Base-by-base conservation (phyloP, 73 alveolate genomes). In the Stentor roeselii region DNA sequence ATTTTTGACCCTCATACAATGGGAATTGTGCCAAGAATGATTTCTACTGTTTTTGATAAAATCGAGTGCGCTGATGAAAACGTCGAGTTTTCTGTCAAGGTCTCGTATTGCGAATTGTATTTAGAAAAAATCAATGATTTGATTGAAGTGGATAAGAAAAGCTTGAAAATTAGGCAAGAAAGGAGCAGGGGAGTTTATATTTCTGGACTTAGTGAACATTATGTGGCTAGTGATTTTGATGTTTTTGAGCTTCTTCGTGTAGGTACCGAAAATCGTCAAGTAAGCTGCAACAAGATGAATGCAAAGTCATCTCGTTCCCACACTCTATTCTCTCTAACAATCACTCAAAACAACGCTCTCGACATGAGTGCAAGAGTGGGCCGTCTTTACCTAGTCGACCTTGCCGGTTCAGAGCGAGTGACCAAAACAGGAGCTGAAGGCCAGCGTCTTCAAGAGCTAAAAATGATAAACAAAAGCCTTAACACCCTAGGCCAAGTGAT, bases 321-420 rank as follows among this genome's bases (percentile, higher is more conserved):
- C 83, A 87, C 92, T 86, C 89, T 95, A 36, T 92, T 95, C 84
- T 89, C 91, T 75, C 77, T 95, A 86, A 90, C 94, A 39, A 90
- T 95, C 41, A 86, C 90, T n/a, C 88, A 92, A 74, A 94, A 90
- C 60, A 90, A 94, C 37, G 75, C 86, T 32, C 91, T 83, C 42
- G 96, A 95, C 82, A 84, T 90, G 40, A 84, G 88, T 35, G 83
- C 91, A 42, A 93, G 92, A 3, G 90, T 89, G 39, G 92, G 98
- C 30, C 94, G 94, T 82, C 83, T 97, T n/a, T 95, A 97, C 78
- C 82, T 97, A 60, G 99, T 97, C 36, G 99, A 97, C 95, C 93
- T 97, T 78, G 95, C 99, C 27, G 99, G 99, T 4, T 91, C 98
- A 74, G 99, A 97, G 89, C 88, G 95, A 78, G 97, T 95, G 21